Conservation (phyloP, 1,284 basidiomycete species). For the Ceratobasidium sp. region DNA sequence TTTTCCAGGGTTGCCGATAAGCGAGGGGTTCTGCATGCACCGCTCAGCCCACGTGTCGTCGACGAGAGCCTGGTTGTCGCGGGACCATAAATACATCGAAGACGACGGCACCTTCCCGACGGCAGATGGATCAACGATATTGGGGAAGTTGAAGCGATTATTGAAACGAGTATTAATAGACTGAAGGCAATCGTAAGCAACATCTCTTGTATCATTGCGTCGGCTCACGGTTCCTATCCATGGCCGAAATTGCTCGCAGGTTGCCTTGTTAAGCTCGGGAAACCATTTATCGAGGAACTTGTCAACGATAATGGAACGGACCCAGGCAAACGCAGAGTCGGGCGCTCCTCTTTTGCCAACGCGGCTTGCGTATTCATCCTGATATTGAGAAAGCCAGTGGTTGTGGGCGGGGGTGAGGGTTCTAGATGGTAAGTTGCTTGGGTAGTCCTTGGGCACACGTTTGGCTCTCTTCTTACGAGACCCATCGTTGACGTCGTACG, state of each 20-base stretch:
- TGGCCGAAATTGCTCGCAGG: background rate
- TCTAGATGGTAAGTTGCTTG: background rate
- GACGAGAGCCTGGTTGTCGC: background rate
- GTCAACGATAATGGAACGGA: background rate
- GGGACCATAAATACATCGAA: background rate
- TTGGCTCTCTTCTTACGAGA: background rate
- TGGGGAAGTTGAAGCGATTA: background rate
- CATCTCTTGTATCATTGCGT: background rate
- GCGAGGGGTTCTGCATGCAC: background rate
- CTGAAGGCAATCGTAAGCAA: background rate
- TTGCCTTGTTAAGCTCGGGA: background rate
- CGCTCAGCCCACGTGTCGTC: background rate
- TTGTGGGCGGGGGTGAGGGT: background rate
- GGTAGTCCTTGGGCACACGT: background rate
- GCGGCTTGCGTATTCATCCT: background rate
- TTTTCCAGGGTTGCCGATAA: background rate
- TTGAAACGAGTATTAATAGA: background rate
- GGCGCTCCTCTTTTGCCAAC: background rate
- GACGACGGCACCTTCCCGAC: background rate
- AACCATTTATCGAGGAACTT: background rate
- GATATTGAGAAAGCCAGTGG: background rate
- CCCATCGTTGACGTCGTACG: background rate
- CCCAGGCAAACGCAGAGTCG: background rate
- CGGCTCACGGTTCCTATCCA: constrained; percentile 1
- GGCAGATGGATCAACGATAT: background rate